phyloP scores from a whole-genome alignment of 2,329 filamentous ascomycete species.

The Hymenoscyphus salicellus region DNA sequence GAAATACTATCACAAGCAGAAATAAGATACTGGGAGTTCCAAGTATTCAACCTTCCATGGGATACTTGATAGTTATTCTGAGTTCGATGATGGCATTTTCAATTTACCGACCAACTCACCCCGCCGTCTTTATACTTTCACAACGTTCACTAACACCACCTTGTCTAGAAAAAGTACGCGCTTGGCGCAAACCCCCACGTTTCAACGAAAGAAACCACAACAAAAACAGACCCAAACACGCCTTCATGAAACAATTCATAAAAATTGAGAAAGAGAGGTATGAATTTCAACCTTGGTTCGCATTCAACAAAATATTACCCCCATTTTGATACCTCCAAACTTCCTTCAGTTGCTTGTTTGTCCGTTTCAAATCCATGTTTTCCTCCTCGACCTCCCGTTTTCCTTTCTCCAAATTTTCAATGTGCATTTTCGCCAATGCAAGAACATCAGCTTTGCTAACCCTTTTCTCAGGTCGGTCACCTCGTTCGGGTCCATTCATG shows the following conservation, averaged over 20 bases:
- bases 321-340: background rate
- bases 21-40: no score
- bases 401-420: background rate
- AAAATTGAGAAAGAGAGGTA: background rate
- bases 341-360: background rate
- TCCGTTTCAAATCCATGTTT: background rate
- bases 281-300: background rate
- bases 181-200: background rate
- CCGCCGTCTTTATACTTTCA: no score
- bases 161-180: background rate
- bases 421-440: constrained; percentile 1
- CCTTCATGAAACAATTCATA: background rate
- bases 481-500: background rate
- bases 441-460: constrained; percentile 3
- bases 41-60: no score
- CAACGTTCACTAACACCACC: no score
- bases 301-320: background rate
- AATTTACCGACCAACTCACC: no score
- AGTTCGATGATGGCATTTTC: no score
- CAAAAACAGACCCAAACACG: background rate
- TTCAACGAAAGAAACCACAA: background rate
- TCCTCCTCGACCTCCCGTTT: background rate
- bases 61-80: no score
- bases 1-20: no score
- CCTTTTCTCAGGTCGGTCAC: background rate